Base-by-base conservation (phyloP, 768 basidiomycete species). In the Dendrothele bispora region DNA sequence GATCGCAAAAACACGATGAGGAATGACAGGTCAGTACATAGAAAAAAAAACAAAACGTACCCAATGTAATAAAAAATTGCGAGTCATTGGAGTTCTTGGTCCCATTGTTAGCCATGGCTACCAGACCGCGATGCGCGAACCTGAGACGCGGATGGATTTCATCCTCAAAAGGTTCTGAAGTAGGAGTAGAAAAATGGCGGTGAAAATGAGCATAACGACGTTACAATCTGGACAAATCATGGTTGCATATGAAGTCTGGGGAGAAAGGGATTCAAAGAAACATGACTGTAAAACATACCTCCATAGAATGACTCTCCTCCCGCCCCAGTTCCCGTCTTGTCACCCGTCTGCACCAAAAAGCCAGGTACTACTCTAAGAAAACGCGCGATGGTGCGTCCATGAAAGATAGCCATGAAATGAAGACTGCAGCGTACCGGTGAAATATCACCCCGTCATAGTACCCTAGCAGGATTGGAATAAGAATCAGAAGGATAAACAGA, bases 371-470 rank as follows among this genome's bases (percentile, higher is more conserved):
- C 74, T n/a, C 88, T 87, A 42, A 30, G 11, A 27, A 24, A 24
- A 11, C 7, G 21, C 14, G 8, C 21, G 4, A 40, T 8, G 25
- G 26, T 27, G 24, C 27, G 4, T 26, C 28, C 12, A 12, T 18
- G 18, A 28, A 42, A 28, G 20, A 4, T 17, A 27, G 17, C 18
- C 14, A 21, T 15, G 21, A 41, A 43, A 48, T 7, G 39, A 29
- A 29, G n/a, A n/a, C n/a, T n/a, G 15, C 4, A 10, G 37, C 66
- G 20, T 59, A 89, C 88, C 95, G 82, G 67, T 97, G 94, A 56
- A 98, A 98, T 39, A 95, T 89, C 45, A 93, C 87, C 27, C 90
- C 89, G 51, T 98, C 95, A 68, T 98, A 98, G 66, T 97, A 98
- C 7, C 95, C 94, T 95, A 58, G 8, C 8, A 15, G 21, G 24